Percentiles rank a stretch among this genome's conserved stretches.
Evolutionary conservation across 2,329 filamentous ascomycete genomes (phyloP).

Genomic region (Dothidotthia symphoricarpi): DNA sequence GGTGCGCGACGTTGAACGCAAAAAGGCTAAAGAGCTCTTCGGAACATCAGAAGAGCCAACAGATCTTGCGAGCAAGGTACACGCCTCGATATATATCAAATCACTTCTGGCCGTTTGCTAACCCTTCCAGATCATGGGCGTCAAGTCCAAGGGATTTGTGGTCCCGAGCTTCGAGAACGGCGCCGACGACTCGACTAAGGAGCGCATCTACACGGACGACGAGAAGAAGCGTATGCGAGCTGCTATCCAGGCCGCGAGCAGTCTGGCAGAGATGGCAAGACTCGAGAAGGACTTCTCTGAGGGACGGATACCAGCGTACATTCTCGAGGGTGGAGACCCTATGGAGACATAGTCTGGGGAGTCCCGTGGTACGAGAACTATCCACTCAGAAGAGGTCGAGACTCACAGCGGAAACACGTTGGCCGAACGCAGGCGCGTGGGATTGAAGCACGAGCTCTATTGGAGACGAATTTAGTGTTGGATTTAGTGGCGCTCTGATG

Average conservation of each 20-base stretch:
- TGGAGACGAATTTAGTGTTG: too few relatives aligned
- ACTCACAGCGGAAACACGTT: too few relatives aligned
- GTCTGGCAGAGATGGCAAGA: slow-evolving; percentile 81
- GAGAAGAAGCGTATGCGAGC: slow-evolving; percentile 84
- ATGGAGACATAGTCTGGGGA: slow-evolving; percentile 26
- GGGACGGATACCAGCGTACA: slow-evolving; percentile 67
- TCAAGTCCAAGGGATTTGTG: slow-evolving; percentile 76
- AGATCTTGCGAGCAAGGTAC: slow-evolving; percentile 60
- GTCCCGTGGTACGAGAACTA: too few relatives aligned
- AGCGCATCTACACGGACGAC: slow-evolving; percentile 76
- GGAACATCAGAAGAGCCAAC: slow-evolving; percentile 77
- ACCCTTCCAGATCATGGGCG: slow-evolving; percentile 65
- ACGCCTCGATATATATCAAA: neutral
- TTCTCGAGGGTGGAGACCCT: slow-evolving; percentile 27
- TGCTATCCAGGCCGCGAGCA: slow-evolving; percentile 84
- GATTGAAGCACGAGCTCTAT: too few relatives aligned
- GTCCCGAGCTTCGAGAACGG: slow-evolving; percentile 46
- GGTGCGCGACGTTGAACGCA: slow-evolving; percentile 81
- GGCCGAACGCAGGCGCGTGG: too few relatives aligned
- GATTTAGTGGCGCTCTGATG: too few relatives aligned
- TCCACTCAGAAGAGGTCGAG: too few relatives aligned
- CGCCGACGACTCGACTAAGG: slow-evolving; percentile 44
- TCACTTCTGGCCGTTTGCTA: slow-evolving; percentile 28
- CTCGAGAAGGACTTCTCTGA: slow-evolving; percentile 92
- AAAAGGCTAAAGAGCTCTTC: slow-evolving; percentile 75